A percentile compares a stretch with the other conserved stretches of the same genome.
Evolutionary conservation across 225 moss, liverwort and hornwort species (phyloP).

Genomic region (Polytrichum commune): DNA sequence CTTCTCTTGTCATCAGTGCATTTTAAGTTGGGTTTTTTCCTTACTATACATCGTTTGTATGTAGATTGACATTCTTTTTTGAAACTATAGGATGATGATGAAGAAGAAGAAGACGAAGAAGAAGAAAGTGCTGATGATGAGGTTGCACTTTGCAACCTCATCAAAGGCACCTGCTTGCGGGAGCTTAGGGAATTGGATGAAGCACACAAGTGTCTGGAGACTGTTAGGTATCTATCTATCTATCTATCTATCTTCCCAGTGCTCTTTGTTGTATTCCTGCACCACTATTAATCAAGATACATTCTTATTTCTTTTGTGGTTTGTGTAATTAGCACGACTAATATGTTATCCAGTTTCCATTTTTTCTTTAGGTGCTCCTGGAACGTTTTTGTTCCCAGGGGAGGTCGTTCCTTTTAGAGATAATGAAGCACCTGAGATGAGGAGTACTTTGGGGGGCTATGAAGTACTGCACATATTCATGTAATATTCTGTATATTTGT

Average conservation of each 20-base stretch:
- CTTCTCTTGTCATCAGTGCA: not conserved
- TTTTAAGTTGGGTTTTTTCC: not conserved
- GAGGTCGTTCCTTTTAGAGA: no score
- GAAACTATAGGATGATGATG: constrained; percentile 12
- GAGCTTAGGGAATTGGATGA: constrained; percentile 78
- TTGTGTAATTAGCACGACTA: no score
- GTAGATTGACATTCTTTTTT: constrained; percentile 6
- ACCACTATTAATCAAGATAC: no score
- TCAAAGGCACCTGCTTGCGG: constrained; percentile 85
- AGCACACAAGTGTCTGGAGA: constrained; percentile 64
- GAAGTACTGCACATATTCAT: no score
- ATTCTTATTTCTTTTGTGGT: no score
- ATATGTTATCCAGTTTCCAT: no score
- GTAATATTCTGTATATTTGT: no score
- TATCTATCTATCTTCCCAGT: not conserved
- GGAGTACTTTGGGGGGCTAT: no score
- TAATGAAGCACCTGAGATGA: no score
- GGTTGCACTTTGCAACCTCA: constrained; percentile 70
- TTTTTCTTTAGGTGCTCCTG: no score
- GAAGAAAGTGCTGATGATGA: constrained; percentile 73
- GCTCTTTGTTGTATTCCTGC: not conserved
- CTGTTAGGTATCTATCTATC: constrained; percentile 47
- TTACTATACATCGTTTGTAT: not conserved
- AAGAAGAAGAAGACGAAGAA: constrained; percentile 42
- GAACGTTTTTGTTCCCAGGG: no score